Conservation (phyloP, 495 filamentous ascomycete genomes). For the Penicillium coprophilum region DNA sequence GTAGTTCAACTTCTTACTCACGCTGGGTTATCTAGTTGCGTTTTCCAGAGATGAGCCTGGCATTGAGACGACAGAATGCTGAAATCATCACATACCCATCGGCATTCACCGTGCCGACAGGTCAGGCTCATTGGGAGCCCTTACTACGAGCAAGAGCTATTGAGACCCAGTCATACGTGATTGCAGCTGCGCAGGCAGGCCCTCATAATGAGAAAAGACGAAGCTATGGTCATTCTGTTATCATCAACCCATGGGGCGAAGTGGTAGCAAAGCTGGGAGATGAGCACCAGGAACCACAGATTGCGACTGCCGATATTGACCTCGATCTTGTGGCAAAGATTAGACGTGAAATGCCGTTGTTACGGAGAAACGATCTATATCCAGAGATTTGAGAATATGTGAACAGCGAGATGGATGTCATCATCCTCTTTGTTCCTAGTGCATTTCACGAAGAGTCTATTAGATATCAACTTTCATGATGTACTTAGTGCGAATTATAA, state of each 20-base stretch:
- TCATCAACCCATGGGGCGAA: conserved; percentile 85
- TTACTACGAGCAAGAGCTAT: conserved; percentile 81
- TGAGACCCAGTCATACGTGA: conserved; percentile 82
- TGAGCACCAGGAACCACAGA: conserved; percentile 51
- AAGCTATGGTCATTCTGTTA: conserved; percentile 88
- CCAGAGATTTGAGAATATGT: conserved; percentile 46
- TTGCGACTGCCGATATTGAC: conserved; percentile 53
- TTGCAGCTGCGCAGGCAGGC: conserved; percentile 85
- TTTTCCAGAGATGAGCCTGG: conserved; percentile 74
- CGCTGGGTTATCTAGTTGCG: conserved; percentile 51
- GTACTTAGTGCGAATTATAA: conserved; percentile 9
- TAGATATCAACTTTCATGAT: background rate
- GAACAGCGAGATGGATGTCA: background rate
- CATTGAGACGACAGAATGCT: conserved; percentile 64
- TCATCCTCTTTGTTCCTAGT: background rate
- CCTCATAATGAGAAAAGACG: conserved; percentile 73
- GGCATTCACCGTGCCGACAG: conserved; percentile 88
- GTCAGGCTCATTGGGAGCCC: conserved; percentile 79
- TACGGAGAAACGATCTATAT: conserved; percentile 63
- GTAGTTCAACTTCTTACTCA: background rate
- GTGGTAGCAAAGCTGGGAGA: conserved; percentile 63
- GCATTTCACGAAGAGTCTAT: background rate
- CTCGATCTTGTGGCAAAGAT: conserved; percentile 50
- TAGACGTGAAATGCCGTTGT: conserved; percentile 62
- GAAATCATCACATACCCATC: conserved; percentile 85